Base-by-base conservation (phyloP, 345 rosid genomes). In the Viola odorata region DNA sequence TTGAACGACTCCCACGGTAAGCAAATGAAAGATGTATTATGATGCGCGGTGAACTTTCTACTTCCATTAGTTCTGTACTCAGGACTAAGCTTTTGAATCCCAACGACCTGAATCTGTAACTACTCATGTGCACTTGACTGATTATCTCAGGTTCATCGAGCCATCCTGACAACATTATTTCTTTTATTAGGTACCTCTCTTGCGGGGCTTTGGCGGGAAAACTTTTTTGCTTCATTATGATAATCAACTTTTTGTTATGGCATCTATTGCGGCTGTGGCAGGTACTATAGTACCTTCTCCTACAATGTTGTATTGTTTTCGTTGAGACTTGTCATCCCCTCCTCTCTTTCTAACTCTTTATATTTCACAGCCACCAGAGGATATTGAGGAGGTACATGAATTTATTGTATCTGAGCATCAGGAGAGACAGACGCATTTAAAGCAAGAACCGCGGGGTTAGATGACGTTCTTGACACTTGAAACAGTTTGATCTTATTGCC, bases 181-280 rank as follows among this genome's bases (percentile, higher is more conserved):
- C 13, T 12, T 47, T n/a, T 23, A 38, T 53, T 78, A 87, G 95
- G 85, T 87, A 83, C 69, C 95, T 94, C 5, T 80, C 99, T 0
- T 88, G 97, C 69, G 97, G 99, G 63, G 69, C 89, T 45, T 90
- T 96, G 98, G 97, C 97, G 1, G 96, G 99, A 63, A 92, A 94
- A 73, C 82, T 90, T 50, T 90, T 88, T 60, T 86, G 96, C 78
- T 73, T 86, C 84, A 97, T 94, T 71, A 87, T 94, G 96, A 87
- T 90, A 12, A 73, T 88, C 13, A 90, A 90, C 83, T 88, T 74
- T 73, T 71, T 94, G 77, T 72, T 89, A n/a, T 90, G 86, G 95
- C 77, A 64, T 45, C 71, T 94, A 12, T 71, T 94, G 77, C 80
- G 80, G 47, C 55, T 81, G 10, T 73, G 79, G 68, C 88, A 92